Conservation (phyloP, 2,329 filamentous ascomycete genomes). For the Leptographium lundbergii region DNA sequence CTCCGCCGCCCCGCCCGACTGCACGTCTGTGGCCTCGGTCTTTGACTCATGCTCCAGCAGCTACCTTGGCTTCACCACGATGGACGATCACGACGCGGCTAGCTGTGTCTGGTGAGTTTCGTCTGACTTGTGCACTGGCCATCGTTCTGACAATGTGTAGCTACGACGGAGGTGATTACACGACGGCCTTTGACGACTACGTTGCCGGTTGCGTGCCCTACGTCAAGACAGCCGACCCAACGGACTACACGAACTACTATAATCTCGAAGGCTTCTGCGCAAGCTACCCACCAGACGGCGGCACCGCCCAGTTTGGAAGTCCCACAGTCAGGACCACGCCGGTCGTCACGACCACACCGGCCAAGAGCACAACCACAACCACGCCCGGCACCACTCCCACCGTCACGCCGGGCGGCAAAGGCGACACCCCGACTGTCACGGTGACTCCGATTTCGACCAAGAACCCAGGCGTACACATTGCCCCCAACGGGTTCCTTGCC, state of each 20-base stretch:
- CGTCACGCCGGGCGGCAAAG: not conserved
- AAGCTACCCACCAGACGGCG: not conserved
- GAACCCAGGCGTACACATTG: not conserved
- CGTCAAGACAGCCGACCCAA: conserved; percentile 10
- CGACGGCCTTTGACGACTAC: conserved; percentile 15
- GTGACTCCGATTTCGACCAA: conserved; percentile 1
- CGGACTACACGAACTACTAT: conserved; percentile 10
- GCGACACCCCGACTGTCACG: not conserved
- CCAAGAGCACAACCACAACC: not conserved
- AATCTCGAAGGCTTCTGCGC: conserved; percentile 11
- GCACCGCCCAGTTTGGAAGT: not conserved
- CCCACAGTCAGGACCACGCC: not conserved
- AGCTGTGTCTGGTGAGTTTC: conserved; percentile 16
- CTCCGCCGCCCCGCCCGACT: conserved; percentile 11
- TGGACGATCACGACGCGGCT: conserved; percentile 6
- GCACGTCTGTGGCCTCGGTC: conserved; percentile 12
- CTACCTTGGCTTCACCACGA: conserved; percentile 5
- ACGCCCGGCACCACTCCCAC: not conserved
- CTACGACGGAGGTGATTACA: conserved; percentile 10
- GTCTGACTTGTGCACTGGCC: not conserved
- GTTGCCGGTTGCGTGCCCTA: conserved; percentile 12
- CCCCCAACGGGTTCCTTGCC: not conserved
- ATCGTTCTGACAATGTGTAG: not conserved
- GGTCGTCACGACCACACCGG: not conserved
- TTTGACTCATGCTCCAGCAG: conserved; percentile 12